phyloP scores from a whole-genome alignment of 805 yeast genomes.

The Wickerhamiella occidentalis region DNA sequence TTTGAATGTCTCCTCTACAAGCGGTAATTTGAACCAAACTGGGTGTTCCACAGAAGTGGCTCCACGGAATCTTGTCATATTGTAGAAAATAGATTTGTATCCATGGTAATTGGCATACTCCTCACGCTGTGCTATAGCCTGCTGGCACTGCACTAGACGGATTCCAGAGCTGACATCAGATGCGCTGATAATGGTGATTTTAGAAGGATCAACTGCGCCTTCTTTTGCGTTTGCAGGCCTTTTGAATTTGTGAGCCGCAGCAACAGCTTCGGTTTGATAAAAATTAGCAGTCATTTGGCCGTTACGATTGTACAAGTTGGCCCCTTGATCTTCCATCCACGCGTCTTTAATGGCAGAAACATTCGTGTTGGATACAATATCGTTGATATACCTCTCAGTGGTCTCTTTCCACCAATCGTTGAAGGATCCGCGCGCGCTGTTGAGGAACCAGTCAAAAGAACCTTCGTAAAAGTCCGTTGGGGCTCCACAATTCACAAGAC shows the following conservation, averaged over 20 bases:
- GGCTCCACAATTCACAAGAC: background rate
- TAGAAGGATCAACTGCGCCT: background rate
- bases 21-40: slow-evolving; percentile 29
- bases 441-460: background rate
- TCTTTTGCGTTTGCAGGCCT: background rate
- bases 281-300: background rate
- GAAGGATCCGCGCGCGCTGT: background rate
- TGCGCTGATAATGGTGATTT: background rate
- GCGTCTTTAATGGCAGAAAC: background rate
- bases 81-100: slow-evolving; percentile 23
- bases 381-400: background rate
- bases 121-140: slow-evolving; percentile 22
- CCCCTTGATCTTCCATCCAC: background rate
- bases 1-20: slow-evolving; percentile 25
- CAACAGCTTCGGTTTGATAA: background rate
- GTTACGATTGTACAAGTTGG: background rate
- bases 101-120: slow-evolving; percentile 28
- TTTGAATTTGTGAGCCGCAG: background rate
- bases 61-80: slow-evolving; percentile 16
- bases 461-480: background rate
- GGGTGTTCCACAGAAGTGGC: slow-evolving; percentile 14
- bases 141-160: background rate
- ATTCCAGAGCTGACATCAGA: background rate
- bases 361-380: background rate
- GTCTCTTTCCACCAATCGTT: background rate